Conservation (phyloP, 805 yeast species). For the Yarrowia sp. region DNA sequence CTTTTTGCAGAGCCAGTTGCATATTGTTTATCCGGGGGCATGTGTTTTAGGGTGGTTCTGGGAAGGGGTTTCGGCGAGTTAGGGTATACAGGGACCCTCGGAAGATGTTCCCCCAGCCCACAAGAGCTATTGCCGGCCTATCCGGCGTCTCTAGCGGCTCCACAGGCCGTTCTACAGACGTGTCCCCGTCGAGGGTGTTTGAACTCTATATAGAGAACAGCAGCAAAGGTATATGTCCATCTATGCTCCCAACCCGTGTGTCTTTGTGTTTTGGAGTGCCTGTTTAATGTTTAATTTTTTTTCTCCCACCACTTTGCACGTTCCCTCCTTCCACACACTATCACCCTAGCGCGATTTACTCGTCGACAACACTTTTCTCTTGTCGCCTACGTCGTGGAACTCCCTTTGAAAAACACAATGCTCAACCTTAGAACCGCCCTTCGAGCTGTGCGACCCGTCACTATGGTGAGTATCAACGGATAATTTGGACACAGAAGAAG, state of each 20-base stretch:
- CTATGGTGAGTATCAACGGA: conserved; percentile 17
- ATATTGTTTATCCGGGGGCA: conserved; percentile 27
- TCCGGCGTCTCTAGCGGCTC: too few relatives aligned
- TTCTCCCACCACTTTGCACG: background rate
- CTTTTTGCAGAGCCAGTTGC: conserved; percentile 13
- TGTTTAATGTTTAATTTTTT: conserved; percentile 12
- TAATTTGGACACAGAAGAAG: background rate
- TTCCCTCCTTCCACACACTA: conserved; percentile 13
- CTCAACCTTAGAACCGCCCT: conserved; percentile 26
- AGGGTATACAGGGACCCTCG: too few relatives aligned
- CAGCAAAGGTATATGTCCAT: background rate
- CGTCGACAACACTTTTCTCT: background rate
- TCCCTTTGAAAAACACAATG: conserved; percentile 8
- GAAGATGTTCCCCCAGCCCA: too few relatives aligned
- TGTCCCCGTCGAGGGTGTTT: too few relatives aligned
- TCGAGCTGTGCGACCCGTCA: conserved; percentile 24
- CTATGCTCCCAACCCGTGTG: conserved; percentile 11
- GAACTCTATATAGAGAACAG: too few relatives aligned
- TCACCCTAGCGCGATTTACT: conserved; percentile 22
- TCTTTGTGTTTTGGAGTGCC: background rate
- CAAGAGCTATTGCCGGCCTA: too few relatives aligned
- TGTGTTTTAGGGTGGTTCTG: too few relatives aligned
- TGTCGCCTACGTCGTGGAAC: conserved; percentile 8
- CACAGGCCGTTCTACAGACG: too few relatives aligned
- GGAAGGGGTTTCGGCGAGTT: too few relatives aligned